Conservation (phyloP, 805 yeast genomes). For the Hanseniaspora valbyensis region DNA sequence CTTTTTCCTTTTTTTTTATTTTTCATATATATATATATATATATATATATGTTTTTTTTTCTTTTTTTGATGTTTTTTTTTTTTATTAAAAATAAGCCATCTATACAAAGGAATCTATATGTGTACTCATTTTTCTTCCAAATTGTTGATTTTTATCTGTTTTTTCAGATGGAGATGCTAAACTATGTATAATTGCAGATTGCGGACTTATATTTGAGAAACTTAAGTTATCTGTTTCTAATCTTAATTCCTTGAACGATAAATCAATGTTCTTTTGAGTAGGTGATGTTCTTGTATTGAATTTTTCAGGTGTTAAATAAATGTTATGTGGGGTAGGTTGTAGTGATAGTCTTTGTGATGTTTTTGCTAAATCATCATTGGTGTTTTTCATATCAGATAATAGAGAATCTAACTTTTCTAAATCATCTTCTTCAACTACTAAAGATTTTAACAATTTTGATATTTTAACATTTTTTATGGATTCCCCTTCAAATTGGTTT, state of each 20-base stretch:
- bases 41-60: too few species aligned
- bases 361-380: background rate
- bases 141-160: background rate
- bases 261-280: background rate
- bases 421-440: background rate
- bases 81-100: background rate
- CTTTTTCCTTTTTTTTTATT: too few species aligned
- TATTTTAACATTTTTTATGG: background rate
- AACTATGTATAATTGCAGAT: background rate
- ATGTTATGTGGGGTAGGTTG: background rate
- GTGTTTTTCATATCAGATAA: conserved; percentile 5
- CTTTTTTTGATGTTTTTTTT: background rate
- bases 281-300: background rate
- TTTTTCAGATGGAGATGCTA: background rate
- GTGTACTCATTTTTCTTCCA: background rate
- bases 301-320: conserved; percentile 9
- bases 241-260: background rate
- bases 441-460: background rate
- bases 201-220: conserved; percentile 3
- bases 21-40: too few species aligned
- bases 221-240: conserved; percentile 2
- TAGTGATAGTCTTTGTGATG: conserved; percentile 6
- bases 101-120: background rate
- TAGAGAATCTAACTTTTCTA: background rate
- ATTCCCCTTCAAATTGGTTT: background rate